Evolutionary conservation across 225 moss, liverwort and hornwort genomes (phyloP), one percentile per base, ranked within the genome.

Genomic region (Marchantia paleacea): DNA sequence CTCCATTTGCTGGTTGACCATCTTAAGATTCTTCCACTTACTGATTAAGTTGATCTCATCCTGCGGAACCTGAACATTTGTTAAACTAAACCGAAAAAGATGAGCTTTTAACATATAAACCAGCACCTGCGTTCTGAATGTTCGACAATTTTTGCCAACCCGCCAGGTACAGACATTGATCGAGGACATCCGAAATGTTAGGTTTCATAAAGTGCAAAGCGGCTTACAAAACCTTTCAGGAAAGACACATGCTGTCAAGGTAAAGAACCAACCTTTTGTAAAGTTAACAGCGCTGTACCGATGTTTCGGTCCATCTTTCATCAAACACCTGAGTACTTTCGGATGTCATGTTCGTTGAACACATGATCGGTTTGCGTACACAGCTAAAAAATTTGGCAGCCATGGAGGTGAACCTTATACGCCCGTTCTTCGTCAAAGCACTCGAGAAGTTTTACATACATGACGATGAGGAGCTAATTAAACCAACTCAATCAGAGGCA

Each of bases 331-430:
- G 62, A n/a, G 61, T 20, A 2, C 61, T 4, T 39, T 39, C 0
- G 62, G 2, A 22, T 8, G 9, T 48, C 48, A 49, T 49, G 8
- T 47, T 48, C 2, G 0, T 7, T 20, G 8, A 70, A 49, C 18
- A 70, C n/a, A 48, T 72, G n/a, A 18, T 18, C 48, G 19, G 69
- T 50, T 0, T 77, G 18, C 39, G 79, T 73, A 78, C 84, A 77
- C 97, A 97, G 97, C 85, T 97, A 72, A 95, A 94, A 88, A 99
- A 99, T 75, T 88, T 99, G 76, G 95, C 95, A 77, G 99, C 95
- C 19, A 99, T 99, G 95, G 99, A 99, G 85, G 99, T 99, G 71
- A 99, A 95, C 83, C 88, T 92, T 80, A 99, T 99, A 81, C 93
- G 99, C 25, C 87, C 85, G 48, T 95, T 95, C 74, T 87, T 95